Evolutionary conservation across 179 eudicot genomes (phyloP), one percentile per base, ranked within the genome.

Genomic region (Beta corolliflora): DNA sequence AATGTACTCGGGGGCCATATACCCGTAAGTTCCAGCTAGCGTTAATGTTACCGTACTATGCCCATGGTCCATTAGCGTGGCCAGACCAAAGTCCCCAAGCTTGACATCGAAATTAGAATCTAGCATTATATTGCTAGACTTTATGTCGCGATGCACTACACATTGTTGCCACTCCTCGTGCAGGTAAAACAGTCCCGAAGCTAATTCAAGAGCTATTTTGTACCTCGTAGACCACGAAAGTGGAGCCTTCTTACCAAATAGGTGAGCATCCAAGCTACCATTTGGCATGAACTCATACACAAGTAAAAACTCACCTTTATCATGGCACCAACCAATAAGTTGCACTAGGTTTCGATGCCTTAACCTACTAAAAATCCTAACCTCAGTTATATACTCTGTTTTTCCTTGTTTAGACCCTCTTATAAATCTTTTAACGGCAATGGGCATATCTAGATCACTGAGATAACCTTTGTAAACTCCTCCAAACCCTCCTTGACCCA

Each of bases 131-230:
- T 82, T 85, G 53, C 87, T 85, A 0, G 85, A 69, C 63, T 85
- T 85, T 55, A 82, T 75, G 73, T 85, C 85, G 41, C 85, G 75
- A 64, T 85, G 87, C 66, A 85, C 61, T 5, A 85, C 87, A 71
- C 83, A 85, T 41, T 85, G 78, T 23, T 85, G 82, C 85, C 87
- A 85, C 52, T 82, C 87, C 71, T 82, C 87, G 56, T 85, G 88
- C 18, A 85, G 70, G 55, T 85, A 85, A 7, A 82, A 68, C 76
- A 82, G 73, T 29, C 81, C 85, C 9, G 81, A 85, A 18, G 83
- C 88, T 67, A 85, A 31, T 12, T 80, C 85, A 10, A 45, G 77
- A 5, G 41, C 41, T 36, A 36, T 36, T 36, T 36, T 36, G 3
- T 36, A 36, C 3, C 41, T 36, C 41, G 41, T 36, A 36, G 41